Conservation (phyloP, 305 asterid genomes). For the Fraxinus floribunda region DNA sequence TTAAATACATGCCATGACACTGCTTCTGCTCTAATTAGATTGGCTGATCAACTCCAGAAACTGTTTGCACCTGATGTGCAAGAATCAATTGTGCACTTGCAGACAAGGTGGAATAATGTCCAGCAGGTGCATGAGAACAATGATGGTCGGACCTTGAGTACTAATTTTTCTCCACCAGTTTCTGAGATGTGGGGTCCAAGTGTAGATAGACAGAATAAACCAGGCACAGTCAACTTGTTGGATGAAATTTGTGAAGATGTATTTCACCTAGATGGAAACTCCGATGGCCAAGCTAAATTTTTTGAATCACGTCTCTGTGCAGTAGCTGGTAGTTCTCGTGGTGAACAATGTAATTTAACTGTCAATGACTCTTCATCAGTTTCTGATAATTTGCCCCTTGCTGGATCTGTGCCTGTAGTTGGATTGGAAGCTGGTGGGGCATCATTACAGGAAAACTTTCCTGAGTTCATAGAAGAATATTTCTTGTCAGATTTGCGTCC, state of each 20-base stretch:
- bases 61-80: slow-evolving; percentile 85
- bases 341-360: slow-evolving; percentile 27
- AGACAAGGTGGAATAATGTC: slow-evolving; percentile 83
- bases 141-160: slow-evolving; percentile 35
- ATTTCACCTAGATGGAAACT: slow-evolving; percentile 54
- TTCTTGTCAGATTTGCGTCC: slow-evolving; percentile 74
- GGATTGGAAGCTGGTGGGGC: slow-evolving; percentile 40
- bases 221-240: slow-evolving; percentile 58
- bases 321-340: slow-evolving; percentile 43
- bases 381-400: slow-evolving; percentile 24
- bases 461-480: slow-evolving; percentile 85
- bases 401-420: slow-evolving; percentile 27
- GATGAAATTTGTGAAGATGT: slow-evolving; percentile 84
- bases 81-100: slow-evolving; percentile 85
- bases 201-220: slow-evolving; percentile 35
- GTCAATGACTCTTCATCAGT: slow-evolving; percentile 22
- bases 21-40: slow-evolving; percentile 59
- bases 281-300: slow-evolving; percentile 49
- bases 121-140: slow-evolving; percentile 53
- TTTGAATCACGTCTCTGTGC: slow-evolving; percentile 39
- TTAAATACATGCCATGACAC: slow-evolving; percentile 84
- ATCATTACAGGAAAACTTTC: slow-evolving; percentile 42
- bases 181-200: slow-evolving; percentile 41
- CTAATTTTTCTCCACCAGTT: slow-evolving; percentile 42
- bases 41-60: slow-evolving; percentile 82